Percentiles rank a stretch among this genome's conserved stretches.
phyloP scores from a whole-genome alignment of 495 filamentous ascomycete species.

The Aspergillus bridgeri region DNA sequence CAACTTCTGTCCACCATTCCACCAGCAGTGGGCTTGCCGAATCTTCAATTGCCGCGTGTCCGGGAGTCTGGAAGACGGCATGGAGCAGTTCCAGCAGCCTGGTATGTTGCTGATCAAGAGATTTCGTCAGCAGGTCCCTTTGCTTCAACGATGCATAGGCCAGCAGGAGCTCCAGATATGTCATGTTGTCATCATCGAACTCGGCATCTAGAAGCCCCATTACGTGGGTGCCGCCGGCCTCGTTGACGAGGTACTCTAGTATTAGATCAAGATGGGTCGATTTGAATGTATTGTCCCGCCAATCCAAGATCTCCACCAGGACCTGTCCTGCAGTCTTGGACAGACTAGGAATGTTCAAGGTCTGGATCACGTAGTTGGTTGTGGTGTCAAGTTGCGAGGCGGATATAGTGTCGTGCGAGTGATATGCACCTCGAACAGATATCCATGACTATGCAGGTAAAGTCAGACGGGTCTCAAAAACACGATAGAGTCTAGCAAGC shows the following conservation, averaged over 20 bases:
- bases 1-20: constrained; percentile 74
- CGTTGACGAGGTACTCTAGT: constrained; percentile 33
- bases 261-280: constrained; percentile 19
- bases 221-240: constrained; percentile 36
- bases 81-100: constrained; percentile 49
- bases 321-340: constrained; percentile 31
- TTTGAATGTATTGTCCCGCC: constrained; percentile 22
- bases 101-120: constrained; percentile 30
- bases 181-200: constrained; percentile 60
- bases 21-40: constrained; percentile 69
- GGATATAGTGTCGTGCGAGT: constrained; percentile 18
- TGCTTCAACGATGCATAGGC: constrained; percentile 52
- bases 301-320: constrained; percentile 31
- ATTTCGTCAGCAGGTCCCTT: constrained; percentile 29
- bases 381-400: constrained; percentile 15
- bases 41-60: constrained; percentile 74
- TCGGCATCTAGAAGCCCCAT: constrained; percentile 54
- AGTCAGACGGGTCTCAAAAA: neutral
- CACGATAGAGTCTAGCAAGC: neutral
- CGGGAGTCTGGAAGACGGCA: constrained; percentile 64
- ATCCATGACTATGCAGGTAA: constrained; percentile 26
- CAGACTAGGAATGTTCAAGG: constrained; percentile 24
- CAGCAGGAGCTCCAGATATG: constrained; percentile 66
- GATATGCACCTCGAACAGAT: constrained; percentile 22
- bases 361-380: constrained; percentile 20